A percentile compares a stretch with the other conserved stretches of the same genome.
These are phyloP conservation scores for Myxozyma sirexii DNA, from an alignment of 805 yeast species.

Conservation along the genomic window DNA sequence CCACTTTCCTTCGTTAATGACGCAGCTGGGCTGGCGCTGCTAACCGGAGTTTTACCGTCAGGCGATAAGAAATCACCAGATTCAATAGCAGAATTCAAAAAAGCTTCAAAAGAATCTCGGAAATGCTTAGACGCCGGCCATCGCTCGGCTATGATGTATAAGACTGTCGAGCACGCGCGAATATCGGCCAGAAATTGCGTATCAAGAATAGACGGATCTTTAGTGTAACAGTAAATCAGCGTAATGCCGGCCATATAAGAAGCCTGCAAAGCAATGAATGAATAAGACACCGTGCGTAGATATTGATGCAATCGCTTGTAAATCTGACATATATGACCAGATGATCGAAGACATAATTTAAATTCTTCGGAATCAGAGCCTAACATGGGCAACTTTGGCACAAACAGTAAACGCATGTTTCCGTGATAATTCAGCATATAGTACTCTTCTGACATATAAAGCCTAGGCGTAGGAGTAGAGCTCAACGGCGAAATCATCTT, in stretches of 20 bases:
- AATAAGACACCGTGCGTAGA: slow-evolving; percentile 27
- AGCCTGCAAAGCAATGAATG: slow-evolving; percentile 30
- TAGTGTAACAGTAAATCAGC: slow-evolving; percentile 31
- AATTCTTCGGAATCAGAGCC: slow-evolving; percentile 31
- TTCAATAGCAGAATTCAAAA: slow-evolving; percentile 27
- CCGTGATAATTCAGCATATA: slow-evolving; percentile 30
- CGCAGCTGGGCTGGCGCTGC: not conserved
- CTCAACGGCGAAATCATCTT: slow-evolving; percentile 19
- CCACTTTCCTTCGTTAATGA: not conserved
- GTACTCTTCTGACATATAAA: slow-evolving; percentile 28
- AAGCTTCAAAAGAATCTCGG: slow-evolving; percentile 29
- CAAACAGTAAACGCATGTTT: slow-evolving; percentile 29
- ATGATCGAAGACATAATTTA: slow-evolving; percentile 25
- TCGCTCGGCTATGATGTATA: slow-evolving; percentile 30
- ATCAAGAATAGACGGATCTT: slow-evolving; percentile 28
- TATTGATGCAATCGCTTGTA: slow-evolving; percentile 32
- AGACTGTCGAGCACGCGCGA: slow-evolving; percentile 31
- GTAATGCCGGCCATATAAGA: slow-evolving; percentile 34
- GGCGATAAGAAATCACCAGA: slow-evolving; percentile 15
- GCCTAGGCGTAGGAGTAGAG: slow-evolving; percentile 23
- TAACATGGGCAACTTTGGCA: slow-evolving; percentile 29
- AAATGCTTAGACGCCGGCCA: slow-evolving; percentile 34
- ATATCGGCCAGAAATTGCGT: slow-evolving; percentile 30
- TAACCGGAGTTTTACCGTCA: not conserved
- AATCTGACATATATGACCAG: slow-evolving; percentile 32